Percentiles rank a stretch among this genome's conserved stretches.
Conservation (phyloP, 805 yeast genomes). For the Myxozyma neotropica region DNA sequence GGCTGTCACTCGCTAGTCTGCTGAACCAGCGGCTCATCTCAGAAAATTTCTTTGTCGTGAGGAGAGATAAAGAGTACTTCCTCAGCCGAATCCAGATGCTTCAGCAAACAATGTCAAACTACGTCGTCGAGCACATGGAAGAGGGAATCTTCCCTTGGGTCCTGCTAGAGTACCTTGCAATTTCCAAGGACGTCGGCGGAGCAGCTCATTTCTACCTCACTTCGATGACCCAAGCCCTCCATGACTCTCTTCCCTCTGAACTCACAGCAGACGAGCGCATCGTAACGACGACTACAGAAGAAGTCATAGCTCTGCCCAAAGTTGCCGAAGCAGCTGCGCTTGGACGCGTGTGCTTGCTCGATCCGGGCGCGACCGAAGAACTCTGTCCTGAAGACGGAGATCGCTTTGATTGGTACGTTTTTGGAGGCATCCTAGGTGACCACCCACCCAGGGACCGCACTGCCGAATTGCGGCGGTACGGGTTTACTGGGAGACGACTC, state of each 20-base stretch:
- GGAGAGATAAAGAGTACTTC: too few relatives aligned
- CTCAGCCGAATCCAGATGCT: too few relatives aligned
- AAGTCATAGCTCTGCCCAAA: constrained; percentile 51
- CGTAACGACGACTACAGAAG: constrained; percentile 61
- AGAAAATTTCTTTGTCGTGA: too few relatives aligned
- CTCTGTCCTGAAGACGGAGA: constrained; percentile 68
- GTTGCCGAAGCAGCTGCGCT: constrained; percentile 35
- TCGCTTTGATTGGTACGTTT: constrained; percentile 82
- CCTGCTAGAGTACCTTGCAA: constrained; percentile 77
- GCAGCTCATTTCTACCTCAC: constrained; percentile 63
- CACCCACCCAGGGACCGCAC: constrained; percentile 79
- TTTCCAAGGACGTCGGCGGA: constrained; percentile 76
- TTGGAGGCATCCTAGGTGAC: constrained; percentile 79
- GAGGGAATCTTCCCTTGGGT: constrained; percentile 98
- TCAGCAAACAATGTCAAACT: constrained; percentile 5
- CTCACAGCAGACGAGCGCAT: constrained; percentile 58
- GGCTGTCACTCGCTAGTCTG: too few relatives aligned
- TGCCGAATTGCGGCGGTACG: constrained; percentile 82
- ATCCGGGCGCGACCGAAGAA: constrained; percentile 81
- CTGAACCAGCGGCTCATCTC: too few relatives aligned
- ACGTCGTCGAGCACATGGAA: constrained; percentile 94
- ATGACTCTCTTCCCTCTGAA: constrained; percentile 63
- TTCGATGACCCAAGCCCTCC: constrained; percentile 70
- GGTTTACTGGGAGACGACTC: constrained; percentile 82
- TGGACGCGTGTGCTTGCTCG: constrained; percentile 76